These are phyloP conservation scores for Globisporangium spiculum DNA, from an alignment of 352 stramenopile genomes.

Conservation along the genomic window DNA sequence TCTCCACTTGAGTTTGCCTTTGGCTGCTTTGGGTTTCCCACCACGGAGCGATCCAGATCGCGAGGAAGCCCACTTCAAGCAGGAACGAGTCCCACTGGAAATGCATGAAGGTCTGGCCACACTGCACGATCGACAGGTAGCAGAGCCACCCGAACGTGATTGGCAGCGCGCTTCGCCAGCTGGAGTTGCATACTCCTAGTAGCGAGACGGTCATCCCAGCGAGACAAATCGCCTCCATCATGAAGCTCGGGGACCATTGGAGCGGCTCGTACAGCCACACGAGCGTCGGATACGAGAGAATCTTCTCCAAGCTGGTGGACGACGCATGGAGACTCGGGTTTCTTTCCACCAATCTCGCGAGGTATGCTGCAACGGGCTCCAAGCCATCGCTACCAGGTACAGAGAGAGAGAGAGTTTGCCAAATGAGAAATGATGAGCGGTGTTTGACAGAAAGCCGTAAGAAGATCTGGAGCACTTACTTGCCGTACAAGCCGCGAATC, in stretches of 20 bases:
- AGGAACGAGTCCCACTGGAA: slow-evolving; percentile 94
- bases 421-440: not conserved
- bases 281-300: slow-evolving; percentile 44
- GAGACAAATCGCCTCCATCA: slow-evolving; percentile 40
- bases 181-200: slow-evolving; percentile 25
- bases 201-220: slow-evolving; percentile 28
- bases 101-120: slow-evolving; percentile 85
- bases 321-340: slow-evolving; percentile 13
- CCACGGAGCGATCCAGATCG: slow-evolving; percentile 47
- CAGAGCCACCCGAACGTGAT: slow-evolving; percentile 48
- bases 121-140: slow-evolving; percentile 75
- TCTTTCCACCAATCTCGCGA: slow-evolving; percentile 33
- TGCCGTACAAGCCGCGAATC: slow-evolving; percentile 76
- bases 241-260: slow-evolving; percentile 41
- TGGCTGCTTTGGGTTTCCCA: slow-evolving; percentile 14
- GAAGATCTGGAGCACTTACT: slow-evolving; percentile 30
- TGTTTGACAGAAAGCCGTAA: not conserved
- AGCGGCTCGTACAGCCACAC: slow-evolving; percentile 53
- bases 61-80: slow-evolving; percentile 80
- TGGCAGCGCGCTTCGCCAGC: slow-evolving; percentile 32
- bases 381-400: slow-evolving; percentile 40
- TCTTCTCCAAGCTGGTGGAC: slow-evolving; percentile 19
- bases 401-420: not conserved
- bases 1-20: not conserved
- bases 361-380: slow-evolving; percentile 48